Base-by-base conservation (phyloP, 192 early-diverging fungal species). In the Coemansia sp. region DNA sequence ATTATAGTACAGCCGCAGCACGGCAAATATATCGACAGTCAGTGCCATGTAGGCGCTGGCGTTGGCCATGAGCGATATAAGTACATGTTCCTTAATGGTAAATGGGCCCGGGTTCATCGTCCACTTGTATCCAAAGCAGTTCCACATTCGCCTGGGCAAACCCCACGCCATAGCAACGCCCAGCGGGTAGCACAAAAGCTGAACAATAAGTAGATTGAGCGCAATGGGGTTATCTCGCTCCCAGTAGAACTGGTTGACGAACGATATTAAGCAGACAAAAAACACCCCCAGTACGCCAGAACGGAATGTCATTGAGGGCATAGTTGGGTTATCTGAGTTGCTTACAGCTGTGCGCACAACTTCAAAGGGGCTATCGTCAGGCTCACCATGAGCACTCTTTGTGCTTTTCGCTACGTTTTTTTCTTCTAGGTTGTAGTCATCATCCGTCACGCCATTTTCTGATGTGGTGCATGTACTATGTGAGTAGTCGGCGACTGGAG, bases 21-120 rank as follows among this genome's bases (percentile, higher is more conserved):
- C 84, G 3, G 86, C 88, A 64, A 91, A 85, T 27, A 91, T 88
- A 73, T 92, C 91, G 39, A 90, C 87, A 0, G 90, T 89, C 74
- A 91, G 87, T 40, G 89, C 86, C 66, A 88, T 87, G 16, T 84
- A 89, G 7, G 87, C 91, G 11, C 87, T 89, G 20, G 89, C 82
- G 59, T 88, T 89, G 63, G 89, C 89, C 86, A 94, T 89, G 61
- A 95, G 84, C 47, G 88, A 88, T 49, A 95, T 90, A 37, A 97
- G 80, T 9, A 91, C 93, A 70, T 95, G 92, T 61, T 95, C 95
- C 69, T 98, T 98, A 64, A 94, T 87, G 47, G 84, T 88, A 75
- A 95, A 96, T 13, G 88, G 92, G 8, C 94, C 94, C 2, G 92
- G 89, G 66, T 96, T 96, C 70, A 84, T 75, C 16, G 78, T 59